Base-by-base conservation (phyloP, 2,329 filamentous ascomycete species). In the Aspergillus fructus region DNA sequence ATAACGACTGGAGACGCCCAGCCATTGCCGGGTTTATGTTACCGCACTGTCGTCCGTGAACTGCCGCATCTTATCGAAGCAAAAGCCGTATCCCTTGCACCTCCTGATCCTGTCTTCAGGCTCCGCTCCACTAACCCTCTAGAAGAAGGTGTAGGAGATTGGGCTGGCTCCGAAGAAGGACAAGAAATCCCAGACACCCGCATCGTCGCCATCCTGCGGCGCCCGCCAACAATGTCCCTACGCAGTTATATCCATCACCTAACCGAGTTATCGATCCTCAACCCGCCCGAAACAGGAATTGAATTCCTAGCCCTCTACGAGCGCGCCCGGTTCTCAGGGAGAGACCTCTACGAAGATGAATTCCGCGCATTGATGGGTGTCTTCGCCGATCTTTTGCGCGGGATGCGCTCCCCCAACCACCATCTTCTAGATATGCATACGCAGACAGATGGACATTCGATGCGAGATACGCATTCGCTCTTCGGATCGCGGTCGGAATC, bases 51-150 rank as follows among this genome's bases (percentile, higher is more conserved):
- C 23, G 81, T 97, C 17, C 82, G 84, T 39, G 93, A 97, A 74
- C 81, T 99, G 23, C 91, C 93, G 1, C 89, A 96, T 69, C 81
- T 97, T 27, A 90, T 97, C 61, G 93, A 97, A 77, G 93, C 91
- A 9, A 93, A 93, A 72, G 93, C 92, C 1, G 85, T 97, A n/a
- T 92, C 90, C 0, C 83, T 96, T 39, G 91, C 89, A 0, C 91
- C 88, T 30, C 78, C 80, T 0, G 80, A 83, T 62, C 79, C 81
- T 4, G 72, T 76, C 3, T 66, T 61, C 23, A 39, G 69, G 9
- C 62, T 65, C n/a, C 43, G 79, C 76, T 62, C 60, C 64, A 60
- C 19, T 58, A 55, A 37, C 37, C 66, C 34, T 15, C 8, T 21
- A n/a, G 34, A 68, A 17, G 73, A 74, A 3, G 60, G 37, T 8